Base-by-base conservation (phyloP, 495 filamentous ascomycete species). In the Annulohypoxylon bovei region DNA sequence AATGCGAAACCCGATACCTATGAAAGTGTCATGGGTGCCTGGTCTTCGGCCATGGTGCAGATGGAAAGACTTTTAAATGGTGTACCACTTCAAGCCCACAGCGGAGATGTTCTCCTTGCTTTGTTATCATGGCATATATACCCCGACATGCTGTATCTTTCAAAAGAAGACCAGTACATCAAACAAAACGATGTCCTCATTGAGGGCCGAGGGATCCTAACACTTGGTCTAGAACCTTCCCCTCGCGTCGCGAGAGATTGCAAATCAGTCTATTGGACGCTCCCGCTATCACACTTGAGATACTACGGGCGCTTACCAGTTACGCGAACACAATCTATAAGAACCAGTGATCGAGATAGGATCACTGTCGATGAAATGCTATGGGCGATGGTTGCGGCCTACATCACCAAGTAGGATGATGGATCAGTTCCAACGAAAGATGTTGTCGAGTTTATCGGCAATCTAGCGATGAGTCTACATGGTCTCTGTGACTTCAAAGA, bases 91-190 rank as follows among this genome's bases (percentile, higher is more conserved):
- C 46, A 22, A 44, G 62, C 75, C 3, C 20, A 76, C 0, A 32
- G 54, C 30, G 77, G 75, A 0, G 72, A 62, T 12, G 53, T 76
- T 2, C 64, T 83, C 6, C 72, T 82, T 12, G 80, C 56, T 12
- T 32, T 83, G 2, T 71, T 71, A 20, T 60, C 79, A 6, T 83
- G 79, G 80, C 80, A 83, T 72, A 12, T 82, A 12, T 81, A 77
- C 49, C 80, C 78, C 1, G 73, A 82, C 46, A 65, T 83, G 42
- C 12, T 44, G 2, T 16, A 44, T 59, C 25, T 44, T n/a, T 28
- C 22, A 1, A 42, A 20, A 1, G 37, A 30, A 25, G 18, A 35
- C 12, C 28, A 23, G 14, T 12, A 20, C 14, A 59, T 59, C 25
- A 9, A 44, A 6, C 55, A 59, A 30, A 14, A 22, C 1, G 55